Base-by-base conservation (phyloP, 2,329 filamentous ascomycete species). In the Pezicula carpinea region DNA sequence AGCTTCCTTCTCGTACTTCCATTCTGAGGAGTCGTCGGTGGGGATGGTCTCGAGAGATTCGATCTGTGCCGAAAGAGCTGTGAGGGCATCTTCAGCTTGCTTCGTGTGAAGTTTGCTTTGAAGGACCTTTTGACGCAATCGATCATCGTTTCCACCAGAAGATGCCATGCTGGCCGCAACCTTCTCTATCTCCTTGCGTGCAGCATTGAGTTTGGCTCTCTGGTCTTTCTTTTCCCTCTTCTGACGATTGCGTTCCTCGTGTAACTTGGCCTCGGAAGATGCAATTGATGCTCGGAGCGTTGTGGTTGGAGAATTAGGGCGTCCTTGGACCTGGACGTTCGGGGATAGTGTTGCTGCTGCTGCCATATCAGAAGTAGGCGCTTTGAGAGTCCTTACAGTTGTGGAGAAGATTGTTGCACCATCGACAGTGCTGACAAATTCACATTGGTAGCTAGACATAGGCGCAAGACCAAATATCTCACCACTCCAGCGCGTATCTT, bases 281-380 rank as follows among this genome's bases (percentile, higher is more conserved):
- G 80, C 80, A 56, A 91, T 89, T 2, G 87, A 89, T 23, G 85
- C 87, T 63, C 81, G 83, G 33, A 92, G 74, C 2, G 87, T 91
- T 8, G 85, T 88, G 8, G 81, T 82, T 3, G 87, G 87, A 11
- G 87, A 91, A 52, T 87, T 84, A 21, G 87, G 86, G 41, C 85
- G 81, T 29, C 86, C 75, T 15, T 79, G 77, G 48, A 81, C 77
- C 59, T 83, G 81, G 21, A 67, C 68, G 45, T 68, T 68, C 14
- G 74, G 60, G 56, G 57, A 47, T 54, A 61, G 49, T 22, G 51
- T 53, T 29, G 70, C 64, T 31, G 63, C 54, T 39, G 57, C 43
- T 22, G 47, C 40, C 26, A 48, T 47, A 39, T 61, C 59, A 18
- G 59, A 51, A 1, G 51, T 52, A 13, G 58, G 56, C 4, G 57